Evolutionary conservation across 768 basidiomycete species (phyloP), one percentile per base, ranked within the genome.

Genomic region (Lactifluus pinguis): DNA sequence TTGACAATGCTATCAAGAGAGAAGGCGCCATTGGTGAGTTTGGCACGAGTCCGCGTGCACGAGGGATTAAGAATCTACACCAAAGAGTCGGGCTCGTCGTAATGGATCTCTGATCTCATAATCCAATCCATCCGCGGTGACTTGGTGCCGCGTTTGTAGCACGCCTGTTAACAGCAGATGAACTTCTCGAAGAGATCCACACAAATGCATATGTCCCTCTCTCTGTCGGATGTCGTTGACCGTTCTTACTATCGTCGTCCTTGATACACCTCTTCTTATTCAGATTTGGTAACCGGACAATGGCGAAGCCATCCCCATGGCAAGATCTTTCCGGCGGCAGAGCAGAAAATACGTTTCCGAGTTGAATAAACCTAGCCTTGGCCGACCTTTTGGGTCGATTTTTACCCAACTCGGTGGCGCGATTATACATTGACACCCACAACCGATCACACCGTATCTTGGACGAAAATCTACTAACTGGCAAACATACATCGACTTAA

Each of bases 141-240:
- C 60, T 61, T 61, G 60, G 60, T 61, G 55, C 60, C 60, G 55
- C 60, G 60, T 52, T 61, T 61, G 44, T 57, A 61, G 55, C 60
- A 61, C 60, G 60, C 60, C 59, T 57, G 30, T 57, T 48, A 61
- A 51, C 55, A 57, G 60, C 38, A 61, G 55, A 61, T 61, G 60
- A 61, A 57, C 60, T 61, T 61, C 60, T 61, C 45, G 36, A 61
- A 61, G 55, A 39, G 60, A 61, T 61, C 60, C 60, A 57, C 60
- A 42, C 30, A 30, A 36, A 34, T 6, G 25, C 25, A 25, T 25
- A 25, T 25, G 25, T 25, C 25, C 2, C 25, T 25, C 25, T 25
- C 25, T 25, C 25, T 25, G 25, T 25, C 25, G 50, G 39, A 51
- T 41, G 25, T 42, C 32, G 41, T 42, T 42, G 41, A 42, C 41